Evolutionary conservation across 768 basidiomycete species (phyloP).

Genomic region (Tricholoma saponaceum): DNA sequence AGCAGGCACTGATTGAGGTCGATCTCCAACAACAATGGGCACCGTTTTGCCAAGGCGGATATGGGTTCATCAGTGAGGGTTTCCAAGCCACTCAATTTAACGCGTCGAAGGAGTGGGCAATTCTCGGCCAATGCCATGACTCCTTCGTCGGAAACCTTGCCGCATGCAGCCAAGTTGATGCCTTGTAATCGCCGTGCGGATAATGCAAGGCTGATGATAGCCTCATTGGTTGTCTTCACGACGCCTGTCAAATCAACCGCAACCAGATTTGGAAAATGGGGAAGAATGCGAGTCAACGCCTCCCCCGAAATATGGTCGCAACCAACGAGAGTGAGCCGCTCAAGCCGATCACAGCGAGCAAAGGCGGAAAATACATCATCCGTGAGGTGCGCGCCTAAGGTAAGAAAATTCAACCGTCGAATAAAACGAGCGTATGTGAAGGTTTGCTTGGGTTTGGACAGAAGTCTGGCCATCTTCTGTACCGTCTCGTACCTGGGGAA

Average conservation of each 20-base stretch:
- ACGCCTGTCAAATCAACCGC: conserved; percentile 85
- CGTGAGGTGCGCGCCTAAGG: conserved; percentile 61
- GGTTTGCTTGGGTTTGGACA: conserved; percentile 60
- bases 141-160: conserved; percentile 71
- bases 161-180: conserved; percentile 86
- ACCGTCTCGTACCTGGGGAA: conserved; percentile 69
- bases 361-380: conserved; percentile 74
- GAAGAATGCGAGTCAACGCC: conserved; percentile 60
- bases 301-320: conserved; percentile 66
- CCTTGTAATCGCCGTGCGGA: conserved; percentile 81
- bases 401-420: conserved; percentile 85
- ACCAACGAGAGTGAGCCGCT: conserved; percentile 84
- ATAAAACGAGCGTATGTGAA: conserved; percentile 89
- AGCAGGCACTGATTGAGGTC: conserved; percentile 83
- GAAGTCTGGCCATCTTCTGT: conserved; percentile 71
- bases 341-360: conserved; percentile 71
- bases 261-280: conserved; percentile 70
- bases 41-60: conserved; percentile 68
- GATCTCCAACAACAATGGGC: conserved; percentile 88
- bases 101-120: conserved; percentile 78
- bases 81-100: conserved; percentile 82
- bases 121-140: conserved; percentile 70
- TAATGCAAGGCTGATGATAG: conserved; percentile 66
- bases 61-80: conserved; percentile 75
- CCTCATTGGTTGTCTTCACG: conserved; percentile 59